Evolutionary conservation across 2,329 filamentous ascomycete genomes (phyloP).

Genomic region (Trichoderma lentiforme): DNA sequence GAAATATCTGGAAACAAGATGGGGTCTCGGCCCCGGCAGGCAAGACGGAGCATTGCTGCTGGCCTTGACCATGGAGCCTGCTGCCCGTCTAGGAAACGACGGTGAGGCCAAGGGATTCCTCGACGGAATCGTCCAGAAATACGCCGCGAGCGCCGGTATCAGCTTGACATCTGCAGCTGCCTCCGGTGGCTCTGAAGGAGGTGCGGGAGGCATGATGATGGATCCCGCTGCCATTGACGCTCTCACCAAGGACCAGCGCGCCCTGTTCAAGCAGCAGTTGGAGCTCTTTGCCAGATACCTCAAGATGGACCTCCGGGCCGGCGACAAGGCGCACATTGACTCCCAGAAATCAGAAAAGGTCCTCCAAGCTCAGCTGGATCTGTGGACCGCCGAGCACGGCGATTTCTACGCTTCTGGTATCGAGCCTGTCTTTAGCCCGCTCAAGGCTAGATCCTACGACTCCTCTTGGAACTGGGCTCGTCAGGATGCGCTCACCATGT

Average conservation of each 20-base stretch:
- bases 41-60: conserved; percentile 89
- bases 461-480: conserved; percentile 99
- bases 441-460: conserved; percentile 95
- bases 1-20: conserved; percentile 92
- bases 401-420: conserved; percentile 95
- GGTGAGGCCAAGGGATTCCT: conserved; percentile 89
- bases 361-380: conserved; percentile 86
- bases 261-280: conserved; percentile 96
- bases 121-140: conserved; percentile 85
- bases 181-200: conserved; percentile 68
- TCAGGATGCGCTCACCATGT: conserved; percentile 97
- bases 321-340: conserved; percentile 86
- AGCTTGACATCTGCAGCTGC: conserved; percentile 74
- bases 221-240: conserved; percentile 96
- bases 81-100: conserved; percentile 84
- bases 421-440: conserved; percentile 84
- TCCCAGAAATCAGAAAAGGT: conserved; percentile 83
- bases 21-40: conserved; percentile 80
- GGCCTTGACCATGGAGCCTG: conserved; percentile 88
- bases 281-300: conserved; percentile 93
- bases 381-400: conserved; percentile 93
- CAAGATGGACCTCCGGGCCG: conserved; percentile 94
- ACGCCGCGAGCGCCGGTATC: conserved; percentile 79
- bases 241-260: conserved; percentile 91
- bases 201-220: conserved; percentile 95